A percentile compares a stretch with the other conserved stretches of the same genome.
Conservation (phyloP, 225 moss, liverwort and hornwort genomes). For the Ulota crispa region DNA sequence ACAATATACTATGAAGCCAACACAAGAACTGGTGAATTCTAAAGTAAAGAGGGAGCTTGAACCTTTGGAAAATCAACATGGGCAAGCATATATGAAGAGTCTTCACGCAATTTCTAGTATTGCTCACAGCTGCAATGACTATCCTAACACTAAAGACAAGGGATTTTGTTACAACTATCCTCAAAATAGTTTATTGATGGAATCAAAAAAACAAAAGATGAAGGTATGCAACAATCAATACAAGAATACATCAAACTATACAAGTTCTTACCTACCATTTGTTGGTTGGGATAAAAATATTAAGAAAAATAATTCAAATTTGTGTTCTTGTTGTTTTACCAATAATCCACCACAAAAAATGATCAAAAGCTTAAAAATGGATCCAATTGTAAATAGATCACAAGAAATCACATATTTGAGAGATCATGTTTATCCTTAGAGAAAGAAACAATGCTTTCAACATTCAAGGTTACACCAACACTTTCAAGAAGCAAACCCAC, state of each 20-base stretch:
- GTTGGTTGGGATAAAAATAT: neutral
- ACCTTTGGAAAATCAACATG: neutral
- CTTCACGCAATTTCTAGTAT: neutral
- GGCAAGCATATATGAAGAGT: neutral
- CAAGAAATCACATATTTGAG: neutral
- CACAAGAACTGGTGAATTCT: neutral
- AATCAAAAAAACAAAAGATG: neutral
- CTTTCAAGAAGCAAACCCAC: neutral
- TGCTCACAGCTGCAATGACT: neutral
- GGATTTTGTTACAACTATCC: neutral
- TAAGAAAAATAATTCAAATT: neutral
- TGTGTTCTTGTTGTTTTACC: neutral
- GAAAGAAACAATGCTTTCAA: neutral
- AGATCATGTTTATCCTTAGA: neutral
- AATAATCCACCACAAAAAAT: neutral
- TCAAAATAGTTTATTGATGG: neutral
- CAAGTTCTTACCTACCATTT: neutral
- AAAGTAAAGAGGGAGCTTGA: neutral
- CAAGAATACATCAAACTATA: neutral
- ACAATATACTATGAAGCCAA: neutral
- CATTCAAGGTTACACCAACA: neutral
- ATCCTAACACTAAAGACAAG: neutral
- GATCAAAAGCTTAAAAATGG: fast-evolving
- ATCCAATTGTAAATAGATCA: neutral
- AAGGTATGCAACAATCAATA: neutral